A percentile compares a stretch with the other conserved stretches of the same genome.
Evolutionary conservation across 2,329 filamentous ascomycete genomes (phyloP).

Genomic region (Diaporthe capsici): DNA sequence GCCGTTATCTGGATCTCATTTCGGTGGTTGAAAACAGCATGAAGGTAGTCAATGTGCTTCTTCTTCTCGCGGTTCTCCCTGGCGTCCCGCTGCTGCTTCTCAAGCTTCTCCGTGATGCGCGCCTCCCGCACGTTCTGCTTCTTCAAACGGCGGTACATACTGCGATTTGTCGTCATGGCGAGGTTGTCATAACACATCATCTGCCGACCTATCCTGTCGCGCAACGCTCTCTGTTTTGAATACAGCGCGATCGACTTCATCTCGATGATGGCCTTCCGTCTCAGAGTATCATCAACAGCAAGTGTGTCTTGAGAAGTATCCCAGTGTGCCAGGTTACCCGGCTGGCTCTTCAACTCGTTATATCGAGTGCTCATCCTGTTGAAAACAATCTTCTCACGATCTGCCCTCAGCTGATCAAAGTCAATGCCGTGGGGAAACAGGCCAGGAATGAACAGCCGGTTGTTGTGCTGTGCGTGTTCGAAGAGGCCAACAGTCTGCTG

Average conservation of each 20-base stretch:
- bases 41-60: constrained; percentile 93
- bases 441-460: constrained; percentile 85
- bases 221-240: constrained; percentile 87
- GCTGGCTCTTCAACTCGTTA: constrained; percentile 84
- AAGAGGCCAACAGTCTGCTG: constrained; percentile 79
- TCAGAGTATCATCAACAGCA: constrained; percentile 84
- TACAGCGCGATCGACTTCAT: constrained; percentile 93
- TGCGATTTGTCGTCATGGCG: constrained; percentile 95
- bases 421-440: constrained; percentile 92
- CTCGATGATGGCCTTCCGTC: constrained; percentile 92
- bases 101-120: constrained; percentile 96
- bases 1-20: constrained; percentile 81
- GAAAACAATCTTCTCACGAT: constrained; percentile 89
- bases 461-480: constrained; percentile 82
- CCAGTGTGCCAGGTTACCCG: constrained; percentile 90
- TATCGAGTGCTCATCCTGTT: constrained; percentile 91
- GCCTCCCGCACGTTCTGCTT: constrained; percentile 97
- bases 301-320: constrained; percentile 79
- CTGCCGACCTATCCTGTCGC: constrained; percentile 88
- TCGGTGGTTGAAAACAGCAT: constrained; percentile 86
- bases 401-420: constrained; percentile 85
- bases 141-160: constrained; percentile 93
- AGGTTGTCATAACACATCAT: constrained; percentile 97
- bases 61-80: constrained; percentile 97
- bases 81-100: constrained; percentile 98